A percentile compares a stretch with the other conserved stretches of the same genome.
Conservation (phyloP, 169 alveolate species). For the Plasmodium vivax region DNA sequence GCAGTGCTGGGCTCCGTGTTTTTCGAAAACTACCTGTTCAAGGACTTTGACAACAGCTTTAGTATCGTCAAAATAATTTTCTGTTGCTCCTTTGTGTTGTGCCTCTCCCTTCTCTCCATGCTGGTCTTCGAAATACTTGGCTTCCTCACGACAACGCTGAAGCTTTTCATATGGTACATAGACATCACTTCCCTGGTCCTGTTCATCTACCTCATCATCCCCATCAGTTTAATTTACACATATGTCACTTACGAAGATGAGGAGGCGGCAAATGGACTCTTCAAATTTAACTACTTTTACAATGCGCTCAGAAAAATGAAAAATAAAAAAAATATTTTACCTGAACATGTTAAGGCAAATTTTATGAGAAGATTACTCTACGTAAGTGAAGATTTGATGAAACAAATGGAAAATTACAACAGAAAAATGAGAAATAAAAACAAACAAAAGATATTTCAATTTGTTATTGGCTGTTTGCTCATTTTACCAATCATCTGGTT, state of each 20-base stretch:
- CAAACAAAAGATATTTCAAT: constrained; percentile 22
- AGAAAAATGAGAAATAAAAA: constrained; percentile 18
- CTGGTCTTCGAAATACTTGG: constrained; percentile 35
- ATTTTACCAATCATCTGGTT: constrained; percentile 48
- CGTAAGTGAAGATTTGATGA: constrained; percentile 58
- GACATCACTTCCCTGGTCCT: constrained; percentile 45
- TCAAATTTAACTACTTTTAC: constrained; percentile 55
- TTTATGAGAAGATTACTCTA: constrained; percentile 35
- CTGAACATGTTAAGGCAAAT: constrained; percentile 38
- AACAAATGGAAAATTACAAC: constrained; percentile 45
- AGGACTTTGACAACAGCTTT: constrained; percentile 50
- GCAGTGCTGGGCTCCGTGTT: constrained; percentile 24
- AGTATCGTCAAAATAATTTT: constrained; percentile 59
- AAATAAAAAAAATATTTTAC: not conserved
- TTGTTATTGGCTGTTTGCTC: constrained; percentile 23
- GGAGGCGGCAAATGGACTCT: constrained; percentile 7
- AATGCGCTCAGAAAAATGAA: constrained; percentile 25
- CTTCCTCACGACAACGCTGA: constrained; percentile 26
- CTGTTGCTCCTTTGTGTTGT: constrained; percentile 46
- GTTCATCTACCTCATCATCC: constrained; percentile 51
- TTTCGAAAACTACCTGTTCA: constrained; percentile 47
- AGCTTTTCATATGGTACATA: constrained; percentile 58
- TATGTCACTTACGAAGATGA: constrained; percentile 64
- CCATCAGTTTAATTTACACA: constrained; percentile 45
- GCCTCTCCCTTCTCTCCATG: constrained; percentile 48